These are phyloP conservation scores for Fusarium sp. DNA, from an alignment of 2,329 filamentous ascomycete species.

Conservation along the genomic window DNA sequence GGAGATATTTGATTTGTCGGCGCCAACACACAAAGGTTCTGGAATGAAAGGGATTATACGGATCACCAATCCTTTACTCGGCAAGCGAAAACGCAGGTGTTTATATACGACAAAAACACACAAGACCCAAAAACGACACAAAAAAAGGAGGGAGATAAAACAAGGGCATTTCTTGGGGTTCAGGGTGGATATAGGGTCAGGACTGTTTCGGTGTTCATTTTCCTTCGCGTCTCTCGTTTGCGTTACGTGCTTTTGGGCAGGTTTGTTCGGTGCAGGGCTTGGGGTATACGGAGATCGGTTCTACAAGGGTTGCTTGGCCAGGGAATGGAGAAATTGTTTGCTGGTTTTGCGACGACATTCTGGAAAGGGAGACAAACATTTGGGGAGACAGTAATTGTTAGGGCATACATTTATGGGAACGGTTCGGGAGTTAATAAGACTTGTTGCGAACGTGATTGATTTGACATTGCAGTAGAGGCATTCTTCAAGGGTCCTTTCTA, in stretches of 20 bases:
- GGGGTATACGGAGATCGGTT: constrained; percentile 33
- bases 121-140: constrained; percentile 22
- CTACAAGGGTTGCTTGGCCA: constrained; percentile 31
- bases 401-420: neutral
- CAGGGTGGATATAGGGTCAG: constrained; percentile 27
- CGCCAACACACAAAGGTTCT: constrained; percentile 29
- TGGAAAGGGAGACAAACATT: neutral
- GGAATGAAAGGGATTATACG: constrained; percentile 23
- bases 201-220: constrained; percentile 16
- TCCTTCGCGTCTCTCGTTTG: constrained; percentile 36
- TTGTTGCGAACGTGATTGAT: constrained; percentile 18
- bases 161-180: constrained; percentile 39
- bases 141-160: constrained; percentile 16
- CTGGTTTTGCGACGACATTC: constrained; percentile 19
- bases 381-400: constrained; percentile 25
- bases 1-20: constrained; percentile 40
- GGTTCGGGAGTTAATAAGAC: constrained; percentile 24
- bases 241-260: constrained; percentile 27
- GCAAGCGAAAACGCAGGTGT: constrained; percentile 32
- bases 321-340: constrained; percentile 41
- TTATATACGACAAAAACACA: constrained; percentile 32
- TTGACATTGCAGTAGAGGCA: neutral
- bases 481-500: neutral
- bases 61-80: constrained; percentile 23
- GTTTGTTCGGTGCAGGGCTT: constrained; percentile 28